These are phyloP conservation scores for Amaranthus hypochondriacus DNA, from an alignment of 148 eudicot genomes.

Conservation along the genomic window DNA sequence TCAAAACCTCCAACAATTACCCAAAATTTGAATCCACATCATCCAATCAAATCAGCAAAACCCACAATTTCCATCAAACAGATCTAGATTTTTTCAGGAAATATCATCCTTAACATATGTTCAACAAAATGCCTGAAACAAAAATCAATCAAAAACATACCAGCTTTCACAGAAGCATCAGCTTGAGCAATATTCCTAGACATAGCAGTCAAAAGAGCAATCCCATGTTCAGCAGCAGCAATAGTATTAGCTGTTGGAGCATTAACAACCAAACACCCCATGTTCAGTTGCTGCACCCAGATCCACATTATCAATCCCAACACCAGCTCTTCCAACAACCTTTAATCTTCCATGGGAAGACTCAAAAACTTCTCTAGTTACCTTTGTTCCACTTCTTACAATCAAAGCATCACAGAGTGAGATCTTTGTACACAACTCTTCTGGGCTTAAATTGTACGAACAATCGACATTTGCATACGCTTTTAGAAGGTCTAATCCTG, in stretches of 20 bases:
- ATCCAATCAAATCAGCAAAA: background rate
- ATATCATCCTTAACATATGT: constrained; percentile 2
- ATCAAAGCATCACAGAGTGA: constrained; percentile 88
- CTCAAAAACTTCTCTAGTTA: constrained; percentile 83
- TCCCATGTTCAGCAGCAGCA: constrained; percentile 79
- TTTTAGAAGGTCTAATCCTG: constrained; percentile 59
- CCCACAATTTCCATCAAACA: constrained; percentile 5
- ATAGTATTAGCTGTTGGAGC: constrained; percentile 97
- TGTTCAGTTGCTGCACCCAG: constrained; percentile 95
- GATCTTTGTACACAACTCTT: constrained; percentile 92
- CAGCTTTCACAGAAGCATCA: too few species aligned
- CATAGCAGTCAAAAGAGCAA: too few species aligned
- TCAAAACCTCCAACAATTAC: too few species aligned
- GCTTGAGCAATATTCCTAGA: too few species aligned
- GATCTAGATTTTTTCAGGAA: constrained; percentile 9
- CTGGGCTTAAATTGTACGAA: constrained; percentile 73
- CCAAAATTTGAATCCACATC: too few species aligned
- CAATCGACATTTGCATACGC: constrained; percentile 80
- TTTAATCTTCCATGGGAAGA: constrained; percentile 76
- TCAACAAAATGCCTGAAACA: constrained; percentile 25
- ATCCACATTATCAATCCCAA: constrained; percentile 98
- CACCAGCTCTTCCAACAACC: constrained; percentile 97
- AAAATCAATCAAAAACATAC: too few species aligned
- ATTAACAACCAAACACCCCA: constrained; percentile 87
- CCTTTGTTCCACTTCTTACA: constrained; percentile 83